Evolutionary conservation across 345 rosid species (phyloP), one percentile per base, ranked within the genome.

Genomic region (Boechera retrofracta): DNA sequence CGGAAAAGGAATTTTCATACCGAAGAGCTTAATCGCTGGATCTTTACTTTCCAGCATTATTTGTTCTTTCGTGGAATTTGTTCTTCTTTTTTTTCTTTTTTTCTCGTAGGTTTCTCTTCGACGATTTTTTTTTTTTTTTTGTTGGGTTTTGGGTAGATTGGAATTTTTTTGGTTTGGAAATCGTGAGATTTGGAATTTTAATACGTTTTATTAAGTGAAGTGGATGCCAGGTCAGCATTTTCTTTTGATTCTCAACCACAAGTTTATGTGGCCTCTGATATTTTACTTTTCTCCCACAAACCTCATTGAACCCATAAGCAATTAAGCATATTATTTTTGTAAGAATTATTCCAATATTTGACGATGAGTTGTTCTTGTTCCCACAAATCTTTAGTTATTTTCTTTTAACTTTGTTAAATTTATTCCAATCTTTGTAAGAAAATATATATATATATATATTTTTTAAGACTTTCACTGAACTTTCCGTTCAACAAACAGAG

Each of bases 21-120:
- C 96, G 67, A 93, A 93, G 81, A 93, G 94, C 82, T 64, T 90
- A 79, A 93, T 87, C 42, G 86, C 87, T 0, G 89, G 77, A 63
- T 90, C 89, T 63, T 77, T 80, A 79, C 7, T 85, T 74, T 81
- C 82, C 35, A 39, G 41, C 92, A 87, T 88, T 69, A 2, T 41
- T 57, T 38, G 16, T 60, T 44, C 21, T 42, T 52, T 73, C 13
- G 12, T 12, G 10, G 2, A 11, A 64, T 56, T 5, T 24, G 21
- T 35, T 8, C 16, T 45, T n/a, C 29, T 38, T 6, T 24, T 81
- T 84, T 75, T 48, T 4, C 6, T 54, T 57, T 18, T 24, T 47
- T 31, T 21, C 42, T 38, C 42, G 42, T 32, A 47, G 11, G 24
- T 53, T 24, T 35, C 31, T 44, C 24, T 57, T 69, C 33, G 3